These are phyloP conservation scores for Rhodotorula diobovata DNA, from an alignment of 768 basidiomycete genomes.

Conservation along the genomic window DNA sequence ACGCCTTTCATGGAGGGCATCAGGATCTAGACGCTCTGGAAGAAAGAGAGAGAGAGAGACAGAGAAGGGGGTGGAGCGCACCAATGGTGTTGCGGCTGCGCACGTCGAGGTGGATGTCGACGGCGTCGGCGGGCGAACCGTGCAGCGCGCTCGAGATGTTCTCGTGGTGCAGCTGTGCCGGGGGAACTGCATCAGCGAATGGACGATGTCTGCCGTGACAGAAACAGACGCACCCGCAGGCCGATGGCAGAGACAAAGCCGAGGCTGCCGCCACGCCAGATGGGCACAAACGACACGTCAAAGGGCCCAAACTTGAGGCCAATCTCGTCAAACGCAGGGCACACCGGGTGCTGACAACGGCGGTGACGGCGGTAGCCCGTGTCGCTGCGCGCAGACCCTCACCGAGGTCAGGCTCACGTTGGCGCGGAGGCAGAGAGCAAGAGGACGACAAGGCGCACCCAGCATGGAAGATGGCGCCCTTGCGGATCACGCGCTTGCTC, in stretches of 20 bases:
- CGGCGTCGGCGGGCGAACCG: constrained; percentile 51
- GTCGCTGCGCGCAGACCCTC: constrained; percentile 43
- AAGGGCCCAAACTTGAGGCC: constrained; percentile 51
- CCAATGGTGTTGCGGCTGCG: constrained; percentile 49
- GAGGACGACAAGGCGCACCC: constrained; percentile 40
- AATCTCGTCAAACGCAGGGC: constrained; percentile 52
- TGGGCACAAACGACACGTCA: constrained; percentile 52
- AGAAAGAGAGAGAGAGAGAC: neutral
- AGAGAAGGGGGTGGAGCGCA: neutral
- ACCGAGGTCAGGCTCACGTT: neutral
- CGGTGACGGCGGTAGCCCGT: constrained; percentile 49
- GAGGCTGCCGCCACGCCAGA: constrained; percentile 53
- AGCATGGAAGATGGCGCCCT: constrained; percentile 43
- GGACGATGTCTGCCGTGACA: neutral
- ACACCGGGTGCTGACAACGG: constrained; percentile 42
- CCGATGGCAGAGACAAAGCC: constrained; percentile 50
- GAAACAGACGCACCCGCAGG: constrained; percentile 46
- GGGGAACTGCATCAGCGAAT: neutral
- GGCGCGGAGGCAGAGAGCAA: neutral
- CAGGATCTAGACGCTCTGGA: neutral
- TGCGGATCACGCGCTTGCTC: constrained; percentile 5
- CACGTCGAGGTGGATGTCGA: constrained; percentile 50
- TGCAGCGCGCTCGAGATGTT: constrained; percentile 49
- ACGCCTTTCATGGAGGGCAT: constrained; percentile 37
- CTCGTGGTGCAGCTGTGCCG: constrained; percentile 43